Base-by-base conservation (phyloP, 108 stramenopile species). In the Chaetoceros tenuissimus region DNA sequence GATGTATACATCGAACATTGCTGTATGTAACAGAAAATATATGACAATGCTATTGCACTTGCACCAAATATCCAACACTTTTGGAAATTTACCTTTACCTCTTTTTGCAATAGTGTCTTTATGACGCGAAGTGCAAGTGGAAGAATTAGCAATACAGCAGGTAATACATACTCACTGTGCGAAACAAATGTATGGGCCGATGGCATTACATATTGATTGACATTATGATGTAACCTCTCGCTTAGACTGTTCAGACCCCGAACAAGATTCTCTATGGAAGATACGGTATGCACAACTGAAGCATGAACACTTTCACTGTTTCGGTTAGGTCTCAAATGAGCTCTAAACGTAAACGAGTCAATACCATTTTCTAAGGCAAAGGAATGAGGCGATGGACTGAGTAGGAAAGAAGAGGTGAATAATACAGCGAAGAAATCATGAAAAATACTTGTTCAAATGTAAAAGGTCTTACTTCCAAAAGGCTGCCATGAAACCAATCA, bases 201-300 rank as follows among this genome's bases (percentile, higher is more conserved):
- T 23, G 91, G 83, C 45, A 93, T 63, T 25, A 82, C 55, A 61
- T 93, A 93, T 51, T 85, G 78, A 5, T 78, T 69, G 24, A 80
- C 63, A 28, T 80, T 80, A 68, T 93, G 91, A 68, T 93, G 91
- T 18, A 93, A 69, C n/a, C 87, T 79, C 60, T 93, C 91, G 68
- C 87, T 84, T 21, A 89, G 65, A 66, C 89, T 93, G 64, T 81
- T 75, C 17, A 93, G 63, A 1, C 81, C 68, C 1, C 85, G 85
- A 1, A 92, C 16, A 3, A 81, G 31, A 24, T 72, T 69, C 68
- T 82, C 85, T 26, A 70, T 78, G 71, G n/a, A 82, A 55, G 1
- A 69, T 55, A 49, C 86, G 83, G 31, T 71, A 53, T 54, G 53
- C 67, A 60, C n/a, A 74, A 18, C 16, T 16, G 28, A 23, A 40